A percentile compares a stretch with the other conserved stretches of the same genome.
Conservation (phyloP, 2,329 filamentous ascomycete genomes). For the Fusarium sp. region DNA sequence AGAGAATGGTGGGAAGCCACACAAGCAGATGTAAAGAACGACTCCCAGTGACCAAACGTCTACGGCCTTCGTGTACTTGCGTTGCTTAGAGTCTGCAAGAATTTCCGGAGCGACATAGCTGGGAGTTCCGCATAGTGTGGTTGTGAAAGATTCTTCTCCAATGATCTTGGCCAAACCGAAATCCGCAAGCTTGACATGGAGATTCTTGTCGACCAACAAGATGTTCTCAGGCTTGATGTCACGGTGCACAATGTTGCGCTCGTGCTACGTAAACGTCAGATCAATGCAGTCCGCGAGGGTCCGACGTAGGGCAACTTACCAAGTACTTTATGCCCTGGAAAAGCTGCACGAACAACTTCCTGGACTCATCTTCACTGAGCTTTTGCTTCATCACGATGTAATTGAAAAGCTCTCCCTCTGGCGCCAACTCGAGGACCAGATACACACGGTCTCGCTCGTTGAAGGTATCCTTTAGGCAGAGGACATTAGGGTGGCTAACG, state of each 20-base stretch:
- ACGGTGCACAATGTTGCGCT: conserved; percentile 95
- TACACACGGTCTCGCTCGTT: conserved; percentile 92
- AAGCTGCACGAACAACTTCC: conserved; percentile 88
- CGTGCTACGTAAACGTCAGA: conserved; percentile 72
- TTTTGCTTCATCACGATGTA: conserved; percentile 92
- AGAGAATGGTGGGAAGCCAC: conserved; percentile 96
- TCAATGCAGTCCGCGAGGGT: not conserved
- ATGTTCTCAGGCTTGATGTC: conserved; percentile 99
- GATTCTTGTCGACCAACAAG: conserved; percentile 82
- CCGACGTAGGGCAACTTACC: conserved; percentile 64
- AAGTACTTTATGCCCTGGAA: conserved; percentile 96
- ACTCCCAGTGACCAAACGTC: conserved; percentile 98
- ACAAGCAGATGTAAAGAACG: conserved; percentile 95
- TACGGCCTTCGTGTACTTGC: conserved; percentile 93
- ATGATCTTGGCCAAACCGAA: conserved; percentile 99
- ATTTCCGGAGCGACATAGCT: conserved; percentile 98
- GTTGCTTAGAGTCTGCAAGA: conserved; percentile 80
- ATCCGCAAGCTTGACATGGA: conserved; percentile 92
- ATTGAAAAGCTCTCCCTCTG: conserved; percentile 96
- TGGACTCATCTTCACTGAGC: conserved; percentile 82
- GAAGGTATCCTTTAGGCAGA: conserved; percentile 95
- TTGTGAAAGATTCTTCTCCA: conserved; percentile 97
- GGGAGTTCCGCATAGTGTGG: conserved; percentile 94
- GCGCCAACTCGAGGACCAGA: conserved; percentile 87
- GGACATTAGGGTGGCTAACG: conserved; percentile 92